phyloP scores from a whole-genome alignment of 805 yeast species.

The Metschnikowia santaceciliae region DNA sequence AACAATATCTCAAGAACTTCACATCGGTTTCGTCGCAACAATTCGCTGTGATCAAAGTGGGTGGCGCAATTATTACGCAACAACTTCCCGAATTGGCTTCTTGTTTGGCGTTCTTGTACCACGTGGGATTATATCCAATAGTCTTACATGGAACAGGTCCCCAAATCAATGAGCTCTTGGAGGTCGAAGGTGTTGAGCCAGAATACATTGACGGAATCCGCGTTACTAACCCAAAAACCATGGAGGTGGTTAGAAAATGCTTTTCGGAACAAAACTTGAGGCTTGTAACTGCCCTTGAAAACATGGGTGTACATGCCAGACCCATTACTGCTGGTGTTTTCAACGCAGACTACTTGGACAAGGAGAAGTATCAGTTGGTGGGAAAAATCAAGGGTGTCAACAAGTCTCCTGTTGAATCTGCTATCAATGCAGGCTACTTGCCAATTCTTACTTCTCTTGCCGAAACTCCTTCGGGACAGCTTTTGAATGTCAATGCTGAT shows the following conservation, averaged over 20 bases:
- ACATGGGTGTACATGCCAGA: constrained; percentile 96
- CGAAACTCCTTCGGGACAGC: constrained; percentile 95
- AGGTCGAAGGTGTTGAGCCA: constrained; percentile 92
- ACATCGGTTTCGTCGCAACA: constrained; percentile 95
- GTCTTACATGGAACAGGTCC: constrained; percentile 99
- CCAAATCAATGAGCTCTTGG: constrained; percentile 91
- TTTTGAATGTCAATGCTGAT: constrained; percentile 95
- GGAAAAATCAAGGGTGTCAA: constrained; percentile 86
- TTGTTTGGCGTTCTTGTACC: constrained; percentile 92
- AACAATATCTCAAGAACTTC: constrained; percentile 93
- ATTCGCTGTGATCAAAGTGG: constrained; percentile 97
- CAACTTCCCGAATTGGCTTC: constrained; percentile 91
- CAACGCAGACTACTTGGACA: constrained; percentile 85
- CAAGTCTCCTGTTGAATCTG: constrained; percentile 87
- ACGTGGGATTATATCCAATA: constrained; percentile 94
- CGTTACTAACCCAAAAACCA: constrained; percentile 89
- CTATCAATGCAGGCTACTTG: constrained; percentile 92
- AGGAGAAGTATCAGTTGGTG: constrained; percentile 86
- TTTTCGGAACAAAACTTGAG: constrained; percentile 93
- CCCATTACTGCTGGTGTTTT: constrained; percentile 98
- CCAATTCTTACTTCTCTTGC: constrained; percentile 96
- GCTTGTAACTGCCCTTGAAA: constrained; percentile 91
- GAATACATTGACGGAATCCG: constrained; percentile 95
- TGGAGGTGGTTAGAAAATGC: constrained; percentile 94
- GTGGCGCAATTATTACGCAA: constrained; percentile 97